Percentiles rank a stretch among this genome's conserved stretches.
Evolutionary conservation across 1,139 yeast species (phyloP).

Genomic region (Candida glucosophila): DNA sequence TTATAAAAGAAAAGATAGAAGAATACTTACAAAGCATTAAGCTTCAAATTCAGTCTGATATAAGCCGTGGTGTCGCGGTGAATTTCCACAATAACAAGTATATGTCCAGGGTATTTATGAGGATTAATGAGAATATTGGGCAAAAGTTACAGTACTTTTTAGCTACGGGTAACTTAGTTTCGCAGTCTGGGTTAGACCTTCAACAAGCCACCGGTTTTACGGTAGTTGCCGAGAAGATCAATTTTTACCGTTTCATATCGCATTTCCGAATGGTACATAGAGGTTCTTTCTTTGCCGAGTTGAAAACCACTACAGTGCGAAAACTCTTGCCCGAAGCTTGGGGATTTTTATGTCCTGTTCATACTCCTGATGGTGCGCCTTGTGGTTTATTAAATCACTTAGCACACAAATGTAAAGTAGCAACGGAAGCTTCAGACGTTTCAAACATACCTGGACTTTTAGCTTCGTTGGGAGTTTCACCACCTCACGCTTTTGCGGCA

Average conservation of each 20-base stretch:
- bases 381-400: slow-evolving; percentile 97
- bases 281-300: slow-evolving; percentile 98
- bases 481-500: slow-evolving; percentile 71
- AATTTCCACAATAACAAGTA: slow-evolving; percentile 80
- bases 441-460: slow-evolving; percentile 58
- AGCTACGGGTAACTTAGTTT: slow-evolving; percentile 94
- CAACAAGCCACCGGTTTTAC: slow-evolving; percentile 98
- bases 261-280: slow-evolving; percentile 99
- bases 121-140: slow-evolving; percentile 90
- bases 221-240: slow-evolving; percentile 96
- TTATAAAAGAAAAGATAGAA: slow-evolving; percentile 89
- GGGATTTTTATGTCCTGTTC: slow-evolving; percentile 99
- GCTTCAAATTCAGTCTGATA: slow-evolving; percentile 70
- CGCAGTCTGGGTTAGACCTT: slow-evolving; percentile 93
- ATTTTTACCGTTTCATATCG: slow-evolving; percentile 90
- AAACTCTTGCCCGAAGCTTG: slow-evolving; percentile 95
- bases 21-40: slow-evolving; percentile 75
- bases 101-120: slow-evolving; percentile 67
- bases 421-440: slow-evolving; percentile 74
- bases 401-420: slow-evolving; percentile 86
- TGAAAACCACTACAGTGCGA: slow-evolving; percentile 95
- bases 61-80: slow-evolving; percentile 73
- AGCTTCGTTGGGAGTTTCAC: slow-evolving; percentile 71
- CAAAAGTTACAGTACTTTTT: slow-evolving; percentile 88
- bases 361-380: slow-evolving; percentile 99